Conservation (phyloP, 2,329 filamentous ascomycete genomes). For the Botrytis sinoallii region DNA sequence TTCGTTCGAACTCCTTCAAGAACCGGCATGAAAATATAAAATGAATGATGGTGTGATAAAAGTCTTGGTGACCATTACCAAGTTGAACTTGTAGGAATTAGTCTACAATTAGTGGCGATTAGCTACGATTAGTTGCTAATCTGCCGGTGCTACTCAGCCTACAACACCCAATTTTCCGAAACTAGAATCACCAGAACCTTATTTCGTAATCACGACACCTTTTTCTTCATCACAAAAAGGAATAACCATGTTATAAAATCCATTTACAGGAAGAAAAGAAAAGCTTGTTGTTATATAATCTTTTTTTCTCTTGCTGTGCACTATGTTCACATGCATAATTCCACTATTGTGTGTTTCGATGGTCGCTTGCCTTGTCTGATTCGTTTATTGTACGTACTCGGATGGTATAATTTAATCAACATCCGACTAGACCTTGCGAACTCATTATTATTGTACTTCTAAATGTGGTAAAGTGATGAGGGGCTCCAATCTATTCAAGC, state of each 20-base stretch:
- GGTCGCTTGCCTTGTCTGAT: neutral
- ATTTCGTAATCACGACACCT: neutral
- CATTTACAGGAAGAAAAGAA: neutral
- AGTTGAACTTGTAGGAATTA: neutral
- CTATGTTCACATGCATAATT: neutral
- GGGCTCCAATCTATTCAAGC: slow-evolving; percentile 2
- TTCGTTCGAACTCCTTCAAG: neutral
- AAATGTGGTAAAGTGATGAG: neutral
- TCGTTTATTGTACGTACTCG: neutral
- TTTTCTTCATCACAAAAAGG: neutral
- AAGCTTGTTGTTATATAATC: neutral
- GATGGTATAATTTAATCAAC: neutral
- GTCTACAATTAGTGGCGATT: neutral
- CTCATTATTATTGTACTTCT: neutral
- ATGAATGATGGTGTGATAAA: neutral
- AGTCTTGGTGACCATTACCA: neutral
- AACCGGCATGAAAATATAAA: neutral
- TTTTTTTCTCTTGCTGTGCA: neutral
- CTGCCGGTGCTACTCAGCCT: neutral
- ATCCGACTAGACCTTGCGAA: neutral
- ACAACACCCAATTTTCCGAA: neutral
- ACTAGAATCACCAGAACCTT: neutral
- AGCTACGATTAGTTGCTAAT: neutral
- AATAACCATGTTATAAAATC: neutral
- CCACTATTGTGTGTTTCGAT: neutral